Conservation (phyloP, 805 yeast genomes). For the Myxozyma monticola region DNA sequence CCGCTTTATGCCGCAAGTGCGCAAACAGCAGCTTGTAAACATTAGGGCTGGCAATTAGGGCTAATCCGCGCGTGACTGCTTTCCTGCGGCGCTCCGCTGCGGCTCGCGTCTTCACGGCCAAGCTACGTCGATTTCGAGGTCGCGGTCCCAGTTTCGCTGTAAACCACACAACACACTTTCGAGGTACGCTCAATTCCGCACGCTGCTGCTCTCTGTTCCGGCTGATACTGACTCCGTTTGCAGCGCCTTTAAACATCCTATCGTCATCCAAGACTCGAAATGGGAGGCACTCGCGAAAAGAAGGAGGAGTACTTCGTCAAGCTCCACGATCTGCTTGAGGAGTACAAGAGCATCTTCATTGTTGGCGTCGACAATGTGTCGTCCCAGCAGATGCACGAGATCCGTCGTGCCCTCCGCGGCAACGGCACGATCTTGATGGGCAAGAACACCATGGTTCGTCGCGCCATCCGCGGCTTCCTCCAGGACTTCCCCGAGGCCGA, state of each 20-base stretch:
- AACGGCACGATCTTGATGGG: constrained; percentile 98
- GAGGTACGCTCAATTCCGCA: no score
- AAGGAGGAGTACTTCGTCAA: constrained; percentile 92
- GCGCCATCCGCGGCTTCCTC: constrained; percentile 97
- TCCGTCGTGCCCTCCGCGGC: constrained; percentile 95
- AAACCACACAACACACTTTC: constrained; percentile 6
- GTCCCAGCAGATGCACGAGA: constrained; percentile 96
- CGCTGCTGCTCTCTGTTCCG: no score
- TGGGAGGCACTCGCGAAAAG: constrained; percentile 99
- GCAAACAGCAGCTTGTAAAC: no score
- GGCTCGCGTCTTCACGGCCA: neutral
- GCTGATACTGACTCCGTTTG: neutral
- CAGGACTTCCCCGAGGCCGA: constrained; percentile 94
- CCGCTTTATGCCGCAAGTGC: no score
- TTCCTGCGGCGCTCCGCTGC: no score
- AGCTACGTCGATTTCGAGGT: no score
- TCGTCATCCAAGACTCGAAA: constrained; percentile 81
- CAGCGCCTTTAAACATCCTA: constrained; percentile 85
- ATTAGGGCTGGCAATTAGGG: no score
- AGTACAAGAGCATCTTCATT: constrained; percentile 96
- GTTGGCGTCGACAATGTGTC: constrained; percentile 99
- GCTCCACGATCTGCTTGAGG: constrained; percentile 87
- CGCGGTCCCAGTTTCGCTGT: no score
- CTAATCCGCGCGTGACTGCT: no score
- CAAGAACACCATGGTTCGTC: constrained; percentile 99